Percentiles rank a stretch among this genome's conserved stretches.
These are phyloP conservation scores for Microascus cirrosus DNA, from an alignment of 2,329 filamentous ascomycete species.

Conservation along the genomic window DNA sequence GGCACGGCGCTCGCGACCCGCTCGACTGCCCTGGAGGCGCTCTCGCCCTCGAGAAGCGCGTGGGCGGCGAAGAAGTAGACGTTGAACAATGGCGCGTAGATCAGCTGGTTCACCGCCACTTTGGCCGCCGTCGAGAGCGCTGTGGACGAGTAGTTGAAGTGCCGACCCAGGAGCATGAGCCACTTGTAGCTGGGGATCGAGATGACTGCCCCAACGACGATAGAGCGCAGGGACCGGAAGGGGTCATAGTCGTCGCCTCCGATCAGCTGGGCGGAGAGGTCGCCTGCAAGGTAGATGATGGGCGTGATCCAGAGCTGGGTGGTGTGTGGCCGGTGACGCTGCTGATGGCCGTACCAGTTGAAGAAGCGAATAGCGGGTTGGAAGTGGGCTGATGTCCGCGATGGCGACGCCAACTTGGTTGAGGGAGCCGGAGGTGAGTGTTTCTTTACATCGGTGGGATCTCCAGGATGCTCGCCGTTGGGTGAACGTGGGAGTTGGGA, in stretches of 20 bases:
- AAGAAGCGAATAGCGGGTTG: conserved; percentile 43
- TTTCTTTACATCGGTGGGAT: no score
- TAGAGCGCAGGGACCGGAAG: conserved; percentile 55
- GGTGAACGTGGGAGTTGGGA: no score
- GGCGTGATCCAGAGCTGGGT: conserved; percentile 70
- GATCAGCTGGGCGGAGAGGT: conserved; percentile 67
- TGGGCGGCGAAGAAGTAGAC: conserved; percentile 76
- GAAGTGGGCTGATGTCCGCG: conserved; percentile 15
- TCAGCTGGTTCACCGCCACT: conserved; percentile 66
- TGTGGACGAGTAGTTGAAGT: conserved; percentile 76
- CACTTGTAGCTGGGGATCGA: conserved; percentile 68
- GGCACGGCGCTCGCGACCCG: conserved; percentile 69
- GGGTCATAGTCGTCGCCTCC: conserved; percentile 53
- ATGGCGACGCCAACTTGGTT: no score
- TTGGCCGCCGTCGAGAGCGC: conserved; percentile 62
- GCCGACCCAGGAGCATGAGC: conserved; percentile 69
- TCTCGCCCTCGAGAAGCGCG: conserved; percentile 60
- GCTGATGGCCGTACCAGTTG: conserved; percentile 56
- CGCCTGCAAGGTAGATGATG: conserved; percentile 68
- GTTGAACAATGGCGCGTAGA: conserved; percentile 78
- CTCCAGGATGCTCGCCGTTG: no score
- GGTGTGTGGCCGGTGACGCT: conserved; percentile 61
- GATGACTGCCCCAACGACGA: conserved; percentile 58
- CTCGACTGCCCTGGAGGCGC: conserved; percentile 50
- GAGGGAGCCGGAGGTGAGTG: no score